phyloP scores from a whole-genome alignment of 2,329 filamentous ascomycete genomes.

The Phyllosticta paracitricarpa region DNA sequence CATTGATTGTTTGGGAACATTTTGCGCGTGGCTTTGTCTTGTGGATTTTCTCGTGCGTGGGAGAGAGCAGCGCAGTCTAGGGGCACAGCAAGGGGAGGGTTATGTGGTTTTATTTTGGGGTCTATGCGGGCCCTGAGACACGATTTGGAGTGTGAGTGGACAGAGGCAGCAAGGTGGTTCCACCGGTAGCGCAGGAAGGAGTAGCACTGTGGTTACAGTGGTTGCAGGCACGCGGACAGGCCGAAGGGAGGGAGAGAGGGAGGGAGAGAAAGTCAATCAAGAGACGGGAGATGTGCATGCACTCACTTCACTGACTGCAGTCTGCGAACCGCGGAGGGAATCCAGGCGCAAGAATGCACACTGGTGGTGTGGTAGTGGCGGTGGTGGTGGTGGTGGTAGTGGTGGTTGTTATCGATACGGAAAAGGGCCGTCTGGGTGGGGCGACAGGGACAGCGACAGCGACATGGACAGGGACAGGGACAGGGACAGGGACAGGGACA shows the following conservation, averaged over 20 bases:
- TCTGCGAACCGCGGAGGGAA: neutral
- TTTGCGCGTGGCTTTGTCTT: neutral
- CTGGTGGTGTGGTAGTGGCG: neutral
- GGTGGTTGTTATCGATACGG: neutral
- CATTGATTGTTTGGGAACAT: neutral
- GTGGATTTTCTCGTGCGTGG: neutral
- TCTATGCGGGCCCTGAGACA: neutral
- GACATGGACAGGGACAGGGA: neutral
- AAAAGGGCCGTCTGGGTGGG: neutral
- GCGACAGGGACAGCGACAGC: neutral
- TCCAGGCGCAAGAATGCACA: constrained; percentile 10
- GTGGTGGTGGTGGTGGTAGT: neutral
- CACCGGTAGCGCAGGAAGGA: neutral
- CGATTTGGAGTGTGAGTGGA: neutral
- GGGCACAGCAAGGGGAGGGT: neutral
- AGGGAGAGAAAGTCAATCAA: neutral
- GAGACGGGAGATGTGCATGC: neutral
- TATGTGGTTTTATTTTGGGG: neutral
- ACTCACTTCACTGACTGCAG: neutral
- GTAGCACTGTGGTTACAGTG: neutral
- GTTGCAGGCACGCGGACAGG: neutral
- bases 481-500: neutral
- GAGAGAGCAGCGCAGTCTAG: neutral
- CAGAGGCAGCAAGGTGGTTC: neutral
- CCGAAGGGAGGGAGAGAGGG: neutral